Percentiles rank a stretch among this genome's conserved stretches.
phyloP scores from a whole-genome alignment of 1,284 basidiomycete genomes.

The Hemileia vastatrix region DNA sequence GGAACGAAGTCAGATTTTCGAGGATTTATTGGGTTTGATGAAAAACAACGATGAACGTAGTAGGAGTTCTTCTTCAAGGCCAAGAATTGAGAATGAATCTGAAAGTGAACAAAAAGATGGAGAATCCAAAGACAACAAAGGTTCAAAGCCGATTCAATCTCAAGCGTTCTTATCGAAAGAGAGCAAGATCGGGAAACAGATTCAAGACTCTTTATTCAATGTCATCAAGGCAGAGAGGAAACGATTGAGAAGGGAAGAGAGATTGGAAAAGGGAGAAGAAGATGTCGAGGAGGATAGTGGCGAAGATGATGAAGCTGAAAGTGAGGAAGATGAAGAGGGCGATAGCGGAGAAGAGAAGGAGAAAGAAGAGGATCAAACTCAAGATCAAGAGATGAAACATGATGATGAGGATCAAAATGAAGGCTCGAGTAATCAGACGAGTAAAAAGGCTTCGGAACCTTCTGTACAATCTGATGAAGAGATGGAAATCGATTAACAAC shows the following conservation, averaged over 20 bases:
- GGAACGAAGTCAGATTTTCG: no score
- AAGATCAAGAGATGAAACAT: not conserved
- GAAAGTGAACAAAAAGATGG: no score
- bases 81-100: no score
- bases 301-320: not conserved
- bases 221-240: not conserved
- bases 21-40: no score
- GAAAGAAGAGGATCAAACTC: not conserved
- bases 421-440: not conserved
- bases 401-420: not conserved
- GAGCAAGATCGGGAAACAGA: not conserved
- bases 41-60: no score
- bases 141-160: no score
- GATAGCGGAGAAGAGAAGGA: not conserved
- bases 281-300: not conserved
- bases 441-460: not conserved
- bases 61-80: no score
- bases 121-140: no score
- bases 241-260: not conserved
- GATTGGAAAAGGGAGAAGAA: not conserved
- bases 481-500: no score
- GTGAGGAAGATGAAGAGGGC: not conserved
- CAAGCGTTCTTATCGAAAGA: no score
- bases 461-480: no score
- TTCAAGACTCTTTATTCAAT: not conserved